Percentiles rank a stretch among this genome's conserved stretches.
These are phyloP conservation scores for Guadua angustifolia DNA, from an alignment of 176 grass and related monocot species.

Conservation along the genomic window DNA sequence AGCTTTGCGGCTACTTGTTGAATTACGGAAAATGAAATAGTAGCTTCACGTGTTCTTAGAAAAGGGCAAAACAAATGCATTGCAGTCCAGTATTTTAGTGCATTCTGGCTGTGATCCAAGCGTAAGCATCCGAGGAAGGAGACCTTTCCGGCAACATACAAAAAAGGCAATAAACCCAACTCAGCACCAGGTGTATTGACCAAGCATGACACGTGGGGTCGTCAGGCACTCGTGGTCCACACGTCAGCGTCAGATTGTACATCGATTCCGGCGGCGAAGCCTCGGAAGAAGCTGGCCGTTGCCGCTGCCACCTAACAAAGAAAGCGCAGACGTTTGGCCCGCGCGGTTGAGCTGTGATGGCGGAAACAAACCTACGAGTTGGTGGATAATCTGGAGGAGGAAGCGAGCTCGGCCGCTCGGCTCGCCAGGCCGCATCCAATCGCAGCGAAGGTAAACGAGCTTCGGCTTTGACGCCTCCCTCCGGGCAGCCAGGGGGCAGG, in stretches of 20 bases:
- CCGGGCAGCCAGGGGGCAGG: too few species aligned
- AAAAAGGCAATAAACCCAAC: not conserved
- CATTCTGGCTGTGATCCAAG: not conserved
- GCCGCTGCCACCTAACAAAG: not conserved
- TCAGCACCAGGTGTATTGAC: too few species aligned
- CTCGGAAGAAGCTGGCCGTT: not conserved
- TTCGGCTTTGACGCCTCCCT: too few species aligned
- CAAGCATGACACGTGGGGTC: conserved; percentile 3
- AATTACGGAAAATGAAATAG: not conserved
- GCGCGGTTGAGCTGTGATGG: too few species aligned
- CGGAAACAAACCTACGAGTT: too few species aligned
- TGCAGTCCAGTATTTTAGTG: not conserved
- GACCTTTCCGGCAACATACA: conserved; percentile 1
- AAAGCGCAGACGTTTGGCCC: not conserved
- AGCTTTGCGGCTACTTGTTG: not conserved
- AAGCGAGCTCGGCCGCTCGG: too few species aligned
- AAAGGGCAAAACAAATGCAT: not conserved
- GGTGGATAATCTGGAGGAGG: too few species aligned
- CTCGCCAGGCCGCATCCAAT: too few species aligned
- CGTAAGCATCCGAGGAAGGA: not conserved
- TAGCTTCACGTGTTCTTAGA: not conserved
- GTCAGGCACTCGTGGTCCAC: not conserved
- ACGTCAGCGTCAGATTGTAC: not conserved
- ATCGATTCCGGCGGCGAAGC: not conserved
- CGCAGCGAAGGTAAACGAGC: too few species aligned